A percentile compares a stretch with the other conserved stretches of the same genome.
Conservation (phyloP, 2,329 filamentous ascomycete species). For the Peltaster fructicola region DNA sequence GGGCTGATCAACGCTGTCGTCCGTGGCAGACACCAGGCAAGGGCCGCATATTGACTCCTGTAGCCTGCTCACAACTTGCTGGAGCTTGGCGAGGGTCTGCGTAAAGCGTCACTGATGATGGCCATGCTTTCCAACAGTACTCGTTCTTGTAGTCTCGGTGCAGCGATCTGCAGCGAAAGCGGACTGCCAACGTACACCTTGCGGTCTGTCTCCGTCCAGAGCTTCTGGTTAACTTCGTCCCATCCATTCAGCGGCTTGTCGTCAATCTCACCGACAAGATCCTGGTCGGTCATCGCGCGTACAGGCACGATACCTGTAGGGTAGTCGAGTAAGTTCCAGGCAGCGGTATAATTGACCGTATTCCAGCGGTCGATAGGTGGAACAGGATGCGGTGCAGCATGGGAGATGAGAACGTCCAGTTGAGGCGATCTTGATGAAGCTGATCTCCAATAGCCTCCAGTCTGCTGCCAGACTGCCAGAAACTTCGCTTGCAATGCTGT, state of each 20-base stretch:
- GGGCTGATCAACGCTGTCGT: too few species aligned
- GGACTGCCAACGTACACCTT: conserved; percentile 36
- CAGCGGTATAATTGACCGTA: conserved; percentile 42
- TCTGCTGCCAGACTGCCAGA: conserved; percentile 37
- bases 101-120: conserved; percentile 32
- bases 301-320: conserved; percentile 41
- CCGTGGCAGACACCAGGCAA: too few species aligned
- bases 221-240: conserved; percentile 41
- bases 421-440: conserved; percentile 4
- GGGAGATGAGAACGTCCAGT: conserved; percentile 46
- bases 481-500: conserved; percentile 37
- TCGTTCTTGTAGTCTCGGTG: conserved; percentile 36
- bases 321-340: conserved; percentile 45
- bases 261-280: conserved; percentile 32
- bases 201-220: conserved; percentile 39
- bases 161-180: conserved; percentile 39
- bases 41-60: too few species aligned
- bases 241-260: conserved; percentile 31
- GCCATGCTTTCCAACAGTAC: conserved; percentile 36
- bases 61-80: too few species aligned
- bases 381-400: conserved; percentile 45
- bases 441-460: conserved; percentile 18
- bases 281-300: conserved; percentile 28
- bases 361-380: conserved; percentile 46
- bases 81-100: too few species aligned